Base-by-base conservation (phyloP, 2,329 filamentous ascomycete species). In the Pseudocercospora cruenta region DNA sequence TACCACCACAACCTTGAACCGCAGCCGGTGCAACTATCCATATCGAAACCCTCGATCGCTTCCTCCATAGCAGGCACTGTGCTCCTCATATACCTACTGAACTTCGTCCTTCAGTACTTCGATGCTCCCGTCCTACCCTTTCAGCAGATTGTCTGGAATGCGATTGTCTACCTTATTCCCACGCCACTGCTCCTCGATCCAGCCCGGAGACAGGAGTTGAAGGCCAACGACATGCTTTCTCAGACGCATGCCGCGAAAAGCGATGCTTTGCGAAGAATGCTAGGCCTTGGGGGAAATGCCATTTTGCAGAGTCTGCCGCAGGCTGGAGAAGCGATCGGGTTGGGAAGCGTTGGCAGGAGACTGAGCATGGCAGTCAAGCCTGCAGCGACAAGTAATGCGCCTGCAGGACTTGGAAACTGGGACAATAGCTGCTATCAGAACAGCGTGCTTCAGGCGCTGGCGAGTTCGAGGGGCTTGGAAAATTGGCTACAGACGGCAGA, bases 341-440 rank as follows among this genome's bases (percentile, higher is more conserved):
- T 69, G 28, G 66, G 67, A 19, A 70, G 78, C 33, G 74, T 80
- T 8, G 67, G 76, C 55, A 66, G 76, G 39, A 65, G 70, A 36
- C 64, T 74, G 47, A 74, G 74, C 43, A 63, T 58, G 58, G 69
- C 57, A 2, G 69, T 69, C 2, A 73, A 70, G 55, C 73, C 63
- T n/a, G 58, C 62, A 1, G 59, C 66, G 19, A 70, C 66, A n/a
- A 74, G 73, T 10, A 73, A 78, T 64, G 78, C 75, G 12, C 83
- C 83, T 14, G 76, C 82, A 1, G 95, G 95, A 0, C 81, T 98
- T 61, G 93, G 92, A 9, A 99, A 99, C 77, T 90, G 89, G 81
- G 92, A 96, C 81, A 97, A 97, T 77, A 97, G 93, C 1, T 98
- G 95, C 82, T 99, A 96, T 78, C 95, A 98, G 79, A 99, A 99